Evolutionary conservation across 2,329 filamentous ascomycete species (phyloP).

Genomic region (Ophiostoma sp.): DNA sequence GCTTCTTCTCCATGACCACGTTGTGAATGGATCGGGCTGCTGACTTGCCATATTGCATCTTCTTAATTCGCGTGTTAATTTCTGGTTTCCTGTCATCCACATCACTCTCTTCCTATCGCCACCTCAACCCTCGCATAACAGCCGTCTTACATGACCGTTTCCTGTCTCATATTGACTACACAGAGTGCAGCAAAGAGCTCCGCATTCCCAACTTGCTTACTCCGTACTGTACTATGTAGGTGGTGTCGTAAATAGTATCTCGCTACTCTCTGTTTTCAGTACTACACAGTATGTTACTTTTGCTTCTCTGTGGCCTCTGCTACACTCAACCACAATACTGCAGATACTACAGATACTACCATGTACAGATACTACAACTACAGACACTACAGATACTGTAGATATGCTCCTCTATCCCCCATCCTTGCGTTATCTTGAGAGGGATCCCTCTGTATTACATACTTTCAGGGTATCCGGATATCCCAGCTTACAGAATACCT

Average conservation of each 20-base stretch:
- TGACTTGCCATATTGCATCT: background rate
- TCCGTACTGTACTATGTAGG: background rate
- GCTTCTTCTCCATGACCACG: constrained; percentile 11
- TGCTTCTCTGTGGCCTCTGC: background rate
- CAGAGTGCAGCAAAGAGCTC: background rate
- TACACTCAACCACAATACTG: background rate
- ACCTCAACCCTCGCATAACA: background rate
- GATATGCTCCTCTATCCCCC: background rate
- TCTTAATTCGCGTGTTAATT: background rate
- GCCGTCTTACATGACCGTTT: constrained; percentile 17
- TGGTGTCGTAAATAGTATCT: background rate
- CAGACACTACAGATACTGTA: too few relatives aligned
- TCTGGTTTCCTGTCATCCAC: background rate
- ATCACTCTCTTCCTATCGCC: background rate
- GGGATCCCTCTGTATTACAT: background rate
- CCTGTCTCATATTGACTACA: constrained; percentile 17
- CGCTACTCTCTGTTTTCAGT: background rate
- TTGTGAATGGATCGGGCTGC: background rate
- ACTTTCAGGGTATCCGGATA: background rate
- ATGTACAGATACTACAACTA: too few relatives aligned
- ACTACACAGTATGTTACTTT: too few relatives aligned
- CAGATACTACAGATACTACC: background rate
- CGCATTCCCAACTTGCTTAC: background rate
- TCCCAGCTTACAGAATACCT: background rate
- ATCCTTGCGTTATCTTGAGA: background rate